These are phyloP conservation scores for Penicillium palitans DNA, from an alignment of 2,329 filamentous ascomycete genomes.

Conservation along the genomic window DNA sequence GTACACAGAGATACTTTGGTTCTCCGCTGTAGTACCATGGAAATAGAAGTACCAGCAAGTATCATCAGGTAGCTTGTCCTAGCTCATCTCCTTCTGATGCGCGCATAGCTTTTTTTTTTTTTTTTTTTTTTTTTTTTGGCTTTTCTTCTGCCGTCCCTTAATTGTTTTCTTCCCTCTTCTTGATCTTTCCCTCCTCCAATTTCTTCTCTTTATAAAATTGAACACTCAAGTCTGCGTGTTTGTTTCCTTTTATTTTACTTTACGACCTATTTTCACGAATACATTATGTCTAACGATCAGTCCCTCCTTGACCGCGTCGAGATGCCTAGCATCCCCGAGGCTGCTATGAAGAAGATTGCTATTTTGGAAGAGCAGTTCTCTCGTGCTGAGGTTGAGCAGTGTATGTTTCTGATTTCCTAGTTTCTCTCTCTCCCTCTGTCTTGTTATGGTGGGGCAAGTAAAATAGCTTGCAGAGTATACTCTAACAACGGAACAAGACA, in stretches of 20 bases:
- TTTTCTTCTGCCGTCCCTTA: neutral
- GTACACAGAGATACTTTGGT: conserved; percentile 8
- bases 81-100: conserved; percentile 16
- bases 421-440: neutral
- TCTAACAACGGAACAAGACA: neutral
- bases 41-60: conserved; percentile 11
- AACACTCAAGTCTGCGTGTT: conserved; percentile 4
- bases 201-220: neutral
- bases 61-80: conserved; percentile 5
- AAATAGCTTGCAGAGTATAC: neutral
- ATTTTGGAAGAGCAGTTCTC: conserved; percentile 82
- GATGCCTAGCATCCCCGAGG: conserved; percentile 42
- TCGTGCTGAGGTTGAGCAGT: conserved; percentile 76
- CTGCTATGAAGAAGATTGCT: conserved; percentile 62
- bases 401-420: conserved; percentile 54
- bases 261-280: conserved; percentile 1
- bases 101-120: conserved; percentile 23
- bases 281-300: conserved; percentile 28
- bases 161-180: conserved; percentile 12
- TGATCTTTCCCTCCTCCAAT: conserved; percentile 1
- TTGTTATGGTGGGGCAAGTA: neutral
- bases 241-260: conserved; percentile 2
- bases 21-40: neutral
- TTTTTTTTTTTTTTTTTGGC: neutral
- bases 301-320: conserved; percentile 40